These are phyloP conservation scores for Metschnikowia koreensis DNA, from an alignment of 805 yeast species.

Conservation along the genomic window DNA sequence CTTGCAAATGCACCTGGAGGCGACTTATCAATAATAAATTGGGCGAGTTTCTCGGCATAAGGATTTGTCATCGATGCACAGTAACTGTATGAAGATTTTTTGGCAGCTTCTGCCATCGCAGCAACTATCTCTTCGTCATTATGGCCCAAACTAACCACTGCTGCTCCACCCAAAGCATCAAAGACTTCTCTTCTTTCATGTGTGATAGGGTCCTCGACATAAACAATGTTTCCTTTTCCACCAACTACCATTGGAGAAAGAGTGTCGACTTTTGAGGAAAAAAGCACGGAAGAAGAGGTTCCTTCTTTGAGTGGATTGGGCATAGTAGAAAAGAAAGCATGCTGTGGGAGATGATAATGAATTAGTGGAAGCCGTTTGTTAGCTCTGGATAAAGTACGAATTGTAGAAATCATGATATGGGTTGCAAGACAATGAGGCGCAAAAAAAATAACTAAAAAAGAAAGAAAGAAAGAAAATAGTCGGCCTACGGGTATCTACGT, in stretches of 20 bases:
- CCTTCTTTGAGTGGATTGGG: slow-evolving; percentile 1
- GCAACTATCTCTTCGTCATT: slow-evolving; percentile 15
- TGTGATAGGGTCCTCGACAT: slow-evolving; percentile 14
- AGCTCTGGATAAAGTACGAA: neutral
- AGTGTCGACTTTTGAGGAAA: slow-evolving; percentile 15
- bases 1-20: slow-evolving; percentile 16
- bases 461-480: neutral
- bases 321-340: neutral
- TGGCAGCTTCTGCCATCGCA: slow-evolving; percentile 17
- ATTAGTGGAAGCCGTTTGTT: neutral
- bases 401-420: neutral
- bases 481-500: neutral
- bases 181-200: slow-evolving; percentile 12
- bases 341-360: neutral
- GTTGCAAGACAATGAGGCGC: neutral
- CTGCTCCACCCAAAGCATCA: slow-evolving; percentile 20
- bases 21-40: slow-evolving; percentile 17
- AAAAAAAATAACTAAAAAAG: neutral
- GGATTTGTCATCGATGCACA: slow-evolving; percentile 16
- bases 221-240: slow-evolving; percentile 16
- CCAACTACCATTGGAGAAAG: slow-evolving; percentile 19
- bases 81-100: slow-evolving; percentile 13
- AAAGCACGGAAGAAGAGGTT: slow-evolving; percentile 13
- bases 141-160: slow-evolving; percentile 18
- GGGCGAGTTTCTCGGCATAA: slow-evolving; percentile 16